Evolutionary conservation across 345 rosid species (phyloP), one percentile per base, ranked within the genome.

Genomic region (Trapa incisa): DNA sequence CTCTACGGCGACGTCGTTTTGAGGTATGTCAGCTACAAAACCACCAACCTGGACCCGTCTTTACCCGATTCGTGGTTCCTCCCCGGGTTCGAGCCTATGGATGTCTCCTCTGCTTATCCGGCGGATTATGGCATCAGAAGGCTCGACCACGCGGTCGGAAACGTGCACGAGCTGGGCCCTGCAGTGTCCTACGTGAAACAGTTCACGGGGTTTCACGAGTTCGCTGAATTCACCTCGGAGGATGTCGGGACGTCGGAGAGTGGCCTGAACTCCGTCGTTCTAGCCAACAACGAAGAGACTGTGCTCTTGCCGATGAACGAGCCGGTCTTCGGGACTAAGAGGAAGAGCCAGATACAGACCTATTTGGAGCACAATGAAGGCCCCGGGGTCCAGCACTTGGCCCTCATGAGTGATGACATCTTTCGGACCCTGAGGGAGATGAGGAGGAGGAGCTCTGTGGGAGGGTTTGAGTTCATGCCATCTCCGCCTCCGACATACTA

Each of bases 291-390:
- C 41, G 89, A 86, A 0, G 98, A 89, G 62, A 89, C 60, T 76
- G 93, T 92, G 37, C 75, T 92, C 68, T 70, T 92, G 3, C 96
- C 96, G 12, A 75, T 92, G 71, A 92, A 92, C 74, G 98, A 92
- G 74, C 98, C 98, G 1, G 98, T 92, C 66, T 81, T 74, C 37
- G 98, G 98, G 66, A 92, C 96, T 0, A 92, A 86, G 75, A 75
- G 96, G 77, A 92, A 89, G 80, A 92, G 98, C 76, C 98, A 89
- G 81, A 92, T 92, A 13, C 98, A 92, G 80, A 92, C 93, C 1
- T 92, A 84, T 61, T 64, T 92, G 56, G 98, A 92, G 73, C 98
- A 92, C 72, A 89, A 92, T 22, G 98, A 92, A 71, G 98, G 98
- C 0, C 87, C 93, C 2, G 96, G 96, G 32, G 39, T 92, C 47